Base-by-base conservation (phyloP, 1,139 yeast genomes). In the Suhomyces maxii region DNA sequence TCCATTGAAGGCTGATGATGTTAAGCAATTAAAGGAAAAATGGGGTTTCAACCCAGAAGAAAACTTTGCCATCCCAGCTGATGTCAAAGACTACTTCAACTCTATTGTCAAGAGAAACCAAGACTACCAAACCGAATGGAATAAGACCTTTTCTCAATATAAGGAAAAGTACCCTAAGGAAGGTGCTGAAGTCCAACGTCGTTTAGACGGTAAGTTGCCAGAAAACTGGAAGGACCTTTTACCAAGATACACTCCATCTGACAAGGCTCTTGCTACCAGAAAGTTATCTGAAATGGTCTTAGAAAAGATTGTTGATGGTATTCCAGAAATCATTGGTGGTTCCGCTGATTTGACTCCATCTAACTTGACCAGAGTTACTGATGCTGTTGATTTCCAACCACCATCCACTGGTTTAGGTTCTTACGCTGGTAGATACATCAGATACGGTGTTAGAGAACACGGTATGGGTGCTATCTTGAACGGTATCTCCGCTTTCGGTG, bases 371-470 rank as follows among this genome's bases (percentile, higher is more conserved):
- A 86, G 95, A 80, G 82, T 95, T 77, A 67, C 80, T 64, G 85
- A 77, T 52, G 88, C 96, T 52, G 82, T 81, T 57, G 97, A 93
- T 72, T 93, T 91, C 95, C 98, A 93, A 80, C 90, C 95, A 51
- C 89, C 93, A 47, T 65, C 83, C 50, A 76, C 91, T 55, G 84
- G 83, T 44, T 77, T 89, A 57, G 99, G 99, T 73, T 83, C 83
- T 67, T 91, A 85, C 78, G 57, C 82, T 51, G 99, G 99, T 69
- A 86, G 97, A 70, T 93, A 93, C 79, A 81, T 93, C 71, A 87
- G 98, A 78, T 93, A 87, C 71, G 99, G 99, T 83, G 97, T 93
- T 56, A 89, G 99, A 76, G 99, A 93, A 79, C 99, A 95, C 76
- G 99, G 90, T 73, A 91, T 93, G 98, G 97, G 97, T 76, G 98